Percentiles rank a stretch among this genome's conserved stretches.
These are phyloP conservation scores for Podospora bellae-mahoneyi DNA, from an alignment of 495 filamentous ascomycete species.

Conservation along the genomic window DNA sequence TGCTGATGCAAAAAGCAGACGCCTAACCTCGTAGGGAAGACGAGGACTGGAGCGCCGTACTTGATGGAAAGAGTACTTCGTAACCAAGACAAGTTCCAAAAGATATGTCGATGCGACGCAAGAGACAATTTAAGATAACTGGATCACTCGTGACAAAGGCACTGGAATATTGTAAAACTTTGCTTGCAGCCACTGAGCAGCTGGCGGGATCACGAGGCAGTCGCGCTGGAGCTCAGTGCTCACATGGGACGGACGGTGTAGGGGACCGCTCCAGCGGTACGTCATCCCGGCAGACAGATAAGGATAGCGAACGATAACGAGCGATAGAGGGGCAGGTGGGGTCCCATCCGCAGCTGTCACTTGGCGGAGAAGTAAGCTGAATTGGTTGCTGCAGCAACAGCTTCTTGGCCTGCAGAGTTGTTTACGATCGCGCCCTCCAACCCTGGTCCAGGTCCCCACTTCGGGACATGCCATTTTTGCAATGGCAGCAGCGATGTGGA, in stretches of 20 bases:
- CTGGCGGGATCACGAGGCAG: background rate
- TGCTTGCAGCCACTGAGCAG: background rate
- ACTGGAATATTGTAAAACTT: background rate
- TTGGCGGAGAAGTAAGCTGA: background rate
- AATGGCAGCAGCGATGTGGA: constrained; percentile 1
- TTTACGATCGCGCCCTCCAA: constrained; percentile 22
- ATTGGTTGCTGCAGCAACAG: constrained; percentile 20
- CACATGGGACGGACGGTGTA: background rate
- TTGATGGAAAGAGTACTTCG: background rate
- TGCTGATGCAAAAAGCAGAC: background rate
- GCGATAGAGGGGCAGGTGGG: constrained; percentile 21
- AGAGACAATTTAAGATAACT: background rate
- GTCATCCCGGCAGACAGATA: constrained; percentile 23
- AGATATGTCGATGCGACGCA: background rate
- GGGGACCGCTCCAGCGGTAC: constrained; percentile 8
- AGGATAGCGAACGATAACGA: background rate
- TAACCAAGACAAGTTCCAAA: background rate
- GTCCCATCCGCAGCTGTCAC: background rate
- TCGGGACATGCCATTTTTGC: constrained; percentile 16
- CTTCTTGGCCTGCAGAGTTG: background rate
- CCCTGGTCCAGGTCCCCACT: constrained; percentile 16
- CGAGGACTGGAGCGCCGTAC: background rate
- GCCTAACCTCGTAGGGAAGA: background rate
- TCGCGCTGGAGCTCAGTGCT: background rate
- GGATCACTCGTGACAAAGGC: background rate